Conservation (phyloP, 2,329 filamentous ascomycete genomes). For the Fusarium sp. region DNA sequence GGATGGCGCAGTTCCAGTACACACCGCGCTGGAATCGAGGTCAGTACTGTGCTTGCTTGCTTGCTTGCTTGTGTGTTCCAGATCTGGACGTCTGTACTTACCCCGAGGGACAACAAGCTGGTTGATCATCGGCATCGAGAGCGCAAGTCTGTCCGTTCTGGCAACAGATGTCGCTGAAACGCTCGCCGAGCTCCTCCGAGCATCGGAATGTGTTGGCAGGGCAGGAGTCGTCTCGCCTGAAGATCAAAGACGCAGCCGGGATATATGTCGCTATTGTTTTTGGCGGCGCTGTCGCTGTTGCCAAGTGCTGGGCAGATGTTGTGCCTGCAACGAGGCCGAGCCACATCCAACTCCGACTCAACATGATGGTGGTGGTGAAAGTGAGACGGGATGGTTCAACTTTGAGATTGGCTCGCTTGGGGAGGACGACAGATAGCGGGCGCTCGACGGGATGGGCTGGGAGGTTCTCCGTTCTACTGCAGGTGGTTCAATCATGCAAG, state of each 20-base stretch:
- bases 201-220: conserved; percentile 61
- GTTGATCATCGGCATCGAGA: conserved; percentile 57
- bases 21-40: conserved; percentile 55
- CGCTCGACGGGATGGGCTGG: conserved; percentile 2
- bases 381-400: conserved; percentile 9
- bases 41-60: background rate
- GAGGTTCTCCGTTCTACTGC: conserved; percentile 23
- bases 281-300: conserved; percentile 23
- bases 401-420: conserved; percentile 1
- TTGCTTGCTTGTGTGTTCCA: background rate
- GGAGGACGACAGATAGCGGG: background rate
- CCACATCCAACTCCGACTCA: conserved; percentile 33
- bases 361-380: conserved; percentile 30
- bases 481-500: conserved; percentile 27
- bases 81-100: conserved; percentile 45
- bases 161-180: conserved; percentile 61
- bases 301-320: conserved; percentile 31
- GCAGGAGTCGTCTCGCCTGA: conserved; percentile 50
- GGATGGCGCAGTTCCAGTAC: conserved; percentile 62
- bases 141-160: conserved; percentile 59
- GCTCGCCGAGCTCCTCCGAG: conserved; percentile 54
- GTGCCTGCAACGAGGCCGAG: conserved; percentile 35
- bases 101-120: conserved; percentile 63
- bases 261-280: conserved; percentile 31
- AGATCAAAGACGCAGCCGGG: conserved; percentile 36